Evolutionary conservation across 345 rosid genomes (phyloP).

Genomic region (Mercurialis annua): DNA sequence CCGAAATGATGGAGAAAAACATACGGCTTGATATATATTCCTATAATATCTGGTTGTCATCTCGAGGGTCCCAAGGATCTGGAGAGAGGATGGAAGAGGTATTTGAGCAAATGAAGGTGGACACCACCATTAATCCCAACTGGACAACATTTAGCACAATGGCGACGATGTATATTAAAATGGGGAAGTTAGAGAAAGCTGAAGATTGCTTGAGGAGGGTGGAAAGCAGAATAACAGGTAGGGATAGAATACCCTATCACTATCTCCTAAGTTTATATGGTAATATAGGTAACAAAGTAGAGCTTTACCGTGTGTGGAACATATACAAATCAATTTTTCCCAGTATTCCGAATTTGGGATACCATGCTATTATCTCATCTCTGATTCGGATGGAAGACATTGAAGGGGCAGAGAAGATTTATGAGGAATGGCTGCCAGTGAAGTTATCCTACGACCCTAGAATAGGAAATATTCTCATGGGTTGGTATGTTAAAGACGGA

Average conservation of each 20-base stretch:
- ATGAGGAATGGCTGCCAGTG: slow-evolving; percentile 72
- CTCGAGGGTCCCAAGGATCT: slow-evolving; percentile 65
- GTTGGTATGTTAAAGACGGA: slow-evolving; percentile 55
- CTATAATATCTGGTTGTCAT: slow-evolving; percentile 91
- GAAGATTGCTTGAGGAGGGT: slow-evolving; percentile 71
- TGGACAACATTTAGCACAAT: slow-evolving; percentile 95
- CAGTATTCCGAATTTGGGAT: slow-evolving; percentile 73
- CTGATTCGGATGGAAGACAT: slow-evolving; percentile 62
- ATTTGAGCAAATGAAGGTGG: slow-evolving; percentile 67
- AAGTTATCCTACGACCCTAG: slow-evolving; percentile 76
- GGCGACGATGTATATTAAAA: slow-evolving; percentile 82
- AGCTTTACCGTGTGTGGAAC: slow-evolving; percentile 73
- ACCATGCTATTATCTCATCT: slow-evolving; percentile 75
- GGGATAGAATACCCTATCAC: slow-evolving; percentile 80
- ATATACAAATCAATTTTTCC: slow-evolving; percentile 75
- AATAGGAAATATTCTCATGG: slow-evolving; percentile 73
- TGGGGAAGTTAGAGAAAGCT: slow-evolving; percentile 73
- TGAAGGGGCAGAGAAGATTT: slow-evolving; percentile 69
- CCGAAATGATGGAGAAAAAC: slow-evolving; percentile 75
- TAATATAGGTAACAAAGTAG: slow-evolving; percentile 60
- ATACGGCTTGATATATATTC: slow-evolving; percentile 74
- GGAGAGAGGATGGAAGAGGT: slow-evolving; percentile 71
- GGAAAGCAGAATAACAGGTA: slow-evolving; percentile 79
- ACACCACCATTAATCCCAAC: slow-evolving; percentile 54
- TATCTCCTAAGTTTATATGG: slow-evolving; percentile 85